These are phyloP conservation scores for Luvunga scandens DNA, from an alignment of 345 rosid species.

Conservation along the genomic window DNA sequence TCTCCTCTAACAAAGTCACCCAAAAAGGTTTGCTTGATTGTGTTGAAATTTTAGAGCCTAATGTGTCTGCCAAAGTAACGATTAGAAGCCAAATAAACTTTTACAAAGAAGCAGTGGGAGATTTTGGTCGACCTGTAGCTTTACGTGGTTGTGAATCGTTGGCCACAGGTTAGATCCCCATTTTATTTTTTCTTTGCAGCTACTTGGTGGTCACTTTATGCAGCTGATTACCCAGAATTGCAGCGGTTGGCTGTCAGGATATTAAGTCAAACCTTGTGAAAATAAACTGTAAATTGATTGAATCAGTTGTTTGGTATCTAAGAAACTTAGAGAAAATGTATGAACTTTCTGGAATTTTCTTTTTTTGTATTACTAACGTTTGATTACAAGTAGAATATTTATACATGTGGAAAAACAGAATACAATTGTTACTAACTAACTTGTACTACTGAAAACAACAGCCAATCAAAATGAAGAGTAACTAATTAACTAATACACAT, in stretches of 20 bases:
- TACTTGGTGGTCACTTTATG: slow-evolving; percentile 40
- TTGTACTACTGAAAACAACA: too few species aligned
- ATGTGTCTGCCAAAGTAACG: slow-evolving; percentile 22
- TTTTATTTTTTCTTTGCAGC: slow-evolving; percentile 19
- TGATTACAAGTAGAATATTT: too few species aligned
- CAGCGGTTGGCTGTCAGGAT: slow-evolving; percentile 35
- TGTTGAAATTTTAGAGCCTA: slow-evolving; percentile 25
- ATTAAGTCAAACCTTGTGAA: slow-evolving; percentile 36
- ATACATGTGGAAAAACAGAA: too few species aligned
- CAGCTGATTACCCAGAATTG: slow-evolving; percentile 32
- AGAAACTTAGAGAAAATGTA: too few species aligned
- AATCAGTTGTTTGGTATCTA: too few species aligned
- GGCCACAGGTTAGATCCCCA: slow-evolving; percentile 25
- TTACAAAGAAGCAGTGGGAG: slow-evolving; percentile 32
- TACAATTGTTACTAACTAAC: too few species aligned
- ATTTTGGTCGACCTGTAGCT: slow-evolving; percentile 38
- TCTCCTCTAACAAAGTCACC: slow-evolving; percentile 22
- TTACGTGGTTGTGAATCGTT: slow-evolving; percentile 24
- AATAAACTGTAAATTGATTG: too few species aligned
- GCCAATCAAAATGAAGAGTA: too few species aligned
- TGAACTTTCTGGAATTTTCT: too few species aligned
- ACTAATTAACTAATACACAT: too few species aligned
- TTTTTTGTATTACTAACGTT: too few species aligned
- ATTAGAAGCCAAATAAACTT: slow-evolving; percentile 27
- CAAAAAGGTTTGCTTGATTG: slow-evolving; percentile 32